Base-by-base conservation (phyloP, 163 green algal genomes). In the Chlamydomonas reinhardtii region DNA sequence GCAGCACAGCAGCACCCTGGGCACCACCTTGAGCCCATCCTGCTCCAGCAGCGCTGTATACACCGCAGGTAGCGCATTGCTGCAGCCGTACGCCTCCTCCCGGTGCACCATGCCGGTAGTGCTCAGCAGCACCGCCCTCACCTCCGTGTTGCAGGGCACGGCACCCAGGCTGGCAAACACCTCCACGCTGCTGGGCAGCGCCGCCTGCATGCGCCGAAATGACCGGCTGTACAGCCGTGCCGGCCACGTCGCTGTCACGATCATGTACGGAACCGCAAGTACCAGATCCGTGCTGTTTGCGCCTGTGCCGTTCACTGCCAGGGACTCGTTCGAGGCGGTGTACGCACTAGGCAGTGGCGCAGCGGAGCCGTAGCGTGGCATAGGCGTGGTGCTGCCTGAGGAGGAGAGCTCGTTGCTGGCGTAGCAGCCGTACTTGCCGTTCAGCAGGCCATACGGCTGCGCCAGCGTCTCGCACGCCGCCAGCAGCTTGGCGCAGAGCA, bases 401-500 rank as follows among this genome's bases (percentile, higher is more conserved):
- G 27, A 65, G 27, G 34, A 12, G 27, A 19, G 11, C 11, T 84
- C 77, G 32, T 76, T 52, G 43, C 65, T 76, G 43, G 77, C 43
- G 22, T 9, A 52, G 65, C 77, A 84, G 4, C 29, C 66, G 77
- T 70, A 84, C 29, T 68, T 76, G 65, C 77, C 77, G 52, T 59
- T 34, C 25, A 4, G 17, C 9, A 84, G 77, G 48, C 77, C 77
- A n/a, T 84, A 84, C n/a, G 77, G 77, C 65, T 74, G 77, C 19
- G 77, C 43, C 65, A 84, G 43, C 43, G 77, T 84, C 43, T 84
- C 65, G n/a, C 61, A 74, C 6, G 77, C 65, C 64, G 54, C 43
- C 19, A 76, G 65, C 65, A 84, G 65, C 77, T 84, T 84, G 48
- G 65, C 54, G 77, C 77, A 84, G 39, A 29, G 37, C 20, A 84